These are phyloP conservation scores for Diaporthe humulicola DNA, from an alignment of 2,329 filamentous ascomycete genomes.

Conservation along the genomic window DNA sequence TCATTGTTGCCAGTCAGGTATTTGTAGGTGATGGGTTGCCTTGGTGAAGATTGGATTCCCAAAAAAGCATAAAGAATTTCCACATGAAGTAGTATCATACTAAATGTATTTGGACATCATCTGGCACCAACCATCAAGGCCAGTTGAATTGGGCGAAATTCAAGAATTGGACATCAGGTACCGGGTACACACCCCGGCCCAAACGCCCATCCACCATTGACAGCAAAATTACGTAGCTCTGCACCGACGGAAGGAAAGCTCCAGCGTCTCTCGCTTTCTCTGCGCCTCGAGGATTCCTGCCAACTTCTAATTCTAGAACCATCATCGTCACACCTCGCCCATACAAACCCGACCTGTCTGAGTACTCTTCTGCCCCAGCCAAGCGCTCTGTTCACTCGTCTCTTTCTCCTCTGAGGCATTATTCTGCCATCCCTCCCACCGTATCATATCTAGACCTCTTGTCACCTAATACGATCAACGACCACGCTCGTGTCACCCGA, in stretches of 20 bases:
- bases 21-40: too few species aligned
- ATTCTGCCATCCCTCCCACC: not conserved
- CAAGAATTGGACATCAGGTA: not conserved
- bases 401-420: not conserved
- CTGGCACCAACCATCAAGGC: not conserved
- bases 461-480: not conserved
- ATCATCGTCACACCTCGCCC: constrained; percentile 10
- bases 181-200: not conserved
- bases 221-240: constrained; percentile 28
- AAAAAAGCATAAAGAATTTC: not conserved
- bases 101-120: not conserved
- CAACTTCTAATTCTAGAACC: constrained; percentile 29
- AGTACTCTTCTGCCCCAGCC: not conserved
- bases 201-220: not conserved
- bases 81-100: too few species aligned
- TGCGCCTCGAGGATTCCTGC: not conserved
- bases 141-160: not conserved
- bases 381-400: not conserved
- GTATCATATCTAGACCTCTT: not conserved
- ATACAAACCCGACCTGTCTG: not conserved
- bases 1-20: not conserved
- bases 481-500: not conserved
- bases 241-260: constrained; percentile 21
- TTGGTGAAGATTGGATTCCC: not conserved
- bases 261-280: constrained; percentile 6